Conservation (phyloP, 257 asterid species). For the Solanum stenotomum region DNA sequence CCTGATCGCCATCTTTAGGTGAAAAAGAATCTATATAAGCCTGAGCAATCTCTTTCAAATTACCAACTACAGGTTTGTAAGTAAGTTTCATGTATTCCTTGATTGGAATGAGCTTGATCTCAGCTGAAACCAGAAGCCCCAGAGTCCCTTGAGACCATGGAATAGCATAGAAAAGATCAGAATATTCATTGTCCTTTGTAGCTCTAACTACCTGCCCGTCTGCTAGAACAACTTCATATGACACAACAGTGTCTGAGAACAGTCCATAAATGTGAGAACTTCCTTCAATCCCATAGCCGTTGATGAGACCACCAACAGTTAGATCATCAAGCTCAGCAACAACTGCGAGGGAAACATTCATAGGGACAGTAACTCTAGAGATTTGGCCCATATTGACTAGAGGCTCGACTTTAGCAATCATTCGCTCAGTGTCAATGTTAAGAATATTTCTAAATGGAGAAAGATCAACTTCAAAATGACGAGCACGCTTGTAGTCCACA, state of each 20-base stretch:
- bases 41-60: constrained; percentile 68
- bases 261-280: constrained; percentile 88
- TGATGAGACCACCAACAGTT: constrained; percentile 86
- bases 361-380: constrained; percentile 68
- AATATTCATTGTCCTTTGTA: not conserved
- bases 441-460: constrained; percentile 75
- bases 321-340: constrained; percentile 40
- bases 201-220: constrained; percentile 63
- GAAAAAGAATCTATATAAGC: constrained; percentile 75
- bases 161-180: constrained; percentile 48
- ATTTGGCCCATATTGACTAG: constrained; percentile 97
- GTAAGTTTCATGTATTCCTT: constrained; percentile 91
- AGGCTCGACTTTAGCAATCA: constrained; percentile 90
- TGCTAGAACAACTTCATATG: constrained; percentile 77
- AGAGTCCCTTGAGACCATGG: constrained; percentile 99
- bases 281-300: constrained; percentile 95
- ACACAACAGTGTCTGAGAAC: constrained; percentile 90
- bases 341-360: constrained; percentile 85
- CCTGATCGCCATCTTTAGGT: constrained; percentile 32
- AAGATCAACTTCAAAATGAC: constrained; percentile 78
- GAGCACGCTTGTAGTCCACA: constrained; percentile 38
- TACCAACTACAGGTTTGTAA: constrained; percentile 75
- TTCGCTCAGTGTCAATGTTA: constrained; percentile 60
- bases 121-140: not conserved
- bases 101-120: constrained; percentile 30